These are phyloP conservation scores for Capsella rubella DNA, from an alignment of 441 rosid genomes.

Conservation along the genomic window DNA sequence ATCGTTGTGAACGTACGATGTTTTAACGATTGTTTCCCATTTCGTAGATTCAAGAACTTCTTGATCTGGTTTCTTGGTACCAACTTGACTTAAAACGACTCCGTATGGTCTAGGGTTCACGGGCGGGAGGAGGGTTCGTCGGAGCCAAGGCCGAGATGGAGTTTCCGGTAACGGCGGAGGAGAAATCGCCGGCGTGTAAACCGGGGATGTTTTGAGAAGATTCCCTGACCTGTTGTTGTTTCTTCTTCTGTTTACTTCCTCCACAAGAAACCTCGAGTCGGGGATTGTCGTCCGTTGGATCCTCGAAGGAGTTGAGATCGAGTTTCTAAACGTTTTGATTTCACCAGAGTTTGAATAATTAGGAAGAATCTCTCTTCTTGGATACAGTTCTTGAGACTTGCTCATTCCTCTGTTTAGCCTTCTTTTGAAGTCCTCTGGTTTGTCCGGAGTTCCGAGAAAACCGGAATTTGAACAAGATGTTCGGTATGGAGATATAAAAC, in stretches of 20 bases:
- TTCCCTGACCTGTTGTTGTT: conserved; percentile 30
- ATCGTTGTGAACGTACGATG: conserved; percentile 46
- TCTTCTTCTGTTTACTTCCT: conserved; percentile 39
- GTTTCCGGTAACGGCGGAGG: conserved; percentile 41
- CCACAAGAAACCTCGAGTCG: conserved; percentile 39
- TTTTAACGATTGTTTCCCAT: conserved; percentile 95
- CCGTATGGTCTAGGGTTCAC: conserved; percentile 20
- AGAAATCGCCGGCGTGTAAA: conserved; percentile 17
- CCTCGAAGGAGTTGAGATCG: conserved; percentile 39
- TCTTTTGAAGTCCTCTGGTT: conserved; percentile 51
- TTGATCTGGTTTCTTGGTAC: conserved; percentile 32
- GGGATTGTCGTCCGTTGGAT: conserved; percentile 31
- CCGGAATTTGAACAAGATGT: conserved; percentile 57
- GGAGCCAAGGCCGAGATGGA: conserved; percentile 42
- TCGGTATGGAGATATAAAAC: conserved; percentile 59
- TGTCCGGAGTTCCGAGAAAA: conserved; percentile 60
- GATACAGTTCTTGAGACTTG: conserved; percentile 70
- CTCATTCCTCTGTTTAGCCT: conserved; percentile 54
- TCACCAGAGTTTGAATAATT: conserved; percentile 42
- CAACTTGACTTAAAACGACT: conserved; percentile 25
- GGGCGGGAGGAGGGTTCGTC: conserved; percentile 30
- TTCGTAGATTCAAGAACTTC: conserved; percentile 50
- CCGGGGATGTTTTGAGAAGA: conserved; percentile 27
- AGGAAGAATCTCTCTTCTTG: conserved; percentile 39
- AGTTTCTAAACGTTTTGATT: conserved; percentile 30